Percentiles rank a stretch among this genome's conserved stretches.
phyloP scores from a whole-genome alignment of 257 asterid genomes.

The Verbascum thapsus region DNA sequence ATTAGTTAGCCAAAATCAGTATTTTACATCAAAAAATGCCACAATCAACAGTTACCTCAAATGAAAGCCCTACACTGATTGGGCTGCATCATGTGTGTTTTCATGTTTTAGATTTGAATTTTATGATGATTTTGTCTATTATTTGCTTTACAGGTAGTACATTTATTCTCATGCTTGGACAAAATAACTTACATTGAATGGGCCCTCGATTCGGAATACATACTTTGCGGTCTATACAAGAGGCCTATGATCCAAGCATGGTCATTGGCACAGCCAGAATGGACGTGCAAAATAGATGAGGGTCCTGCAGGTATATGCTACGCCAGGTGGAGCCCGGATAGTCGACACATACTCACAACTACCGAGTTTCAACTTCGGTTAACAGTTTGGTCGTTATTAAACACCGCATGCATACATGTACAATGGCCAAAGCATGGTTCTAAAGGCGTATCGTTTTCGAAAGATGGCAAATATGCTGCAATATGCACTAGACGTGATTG shows the following conservation, averaged over 20 bases:
- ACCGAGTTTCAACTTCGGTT: conserved; percentile 89
- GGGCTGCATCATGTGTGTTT: conserved; percentile 4
- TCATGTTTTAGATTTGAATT: conserved; percentile 26
- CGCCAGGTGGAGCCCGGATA: conserved; percentile 99
- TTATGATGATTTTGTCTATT: conserved; percentile 11
- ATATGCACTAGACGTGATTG: conserved; percentile 98
- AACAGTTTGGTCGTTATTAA: conserved; percentile 94
- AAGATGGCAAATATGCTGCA: conserved; percentile 96
- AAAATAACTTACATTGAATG: conserved; percentile 91
- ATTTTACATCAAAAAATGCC: background rate
- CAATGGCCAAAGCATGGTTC: conserved; percentile 97
- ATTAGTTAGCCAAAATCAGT: background rate
- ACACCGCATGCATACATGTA: conserved; percentile 92
- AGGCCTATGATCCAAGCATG: conserved; percentile 98
- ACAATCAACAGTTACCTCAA: background rate
- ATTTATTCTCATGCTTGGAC: conserved; percentile 90
- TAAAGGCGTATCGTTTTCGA: conserved; percentile 93
- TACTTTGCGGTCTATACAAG: conserved; percentile 89
- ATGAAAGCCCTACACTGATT: background rate
- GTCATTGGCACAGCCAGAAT: conserved; percentile 93
- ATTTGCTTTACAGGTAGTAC: conserved; percentile 66
- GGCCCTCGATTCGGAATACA: conserved; percentile 95
- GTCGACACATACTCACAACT: conserved; percentile 98
- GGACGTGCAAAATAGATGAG: conserved; percentile 99
- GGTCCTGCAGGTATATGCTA: conserved; percentile 93